Percentiles rank a stretch among this genome's conserved stretches.
Conservation (phyloP, 306 rosid species). For the Vigna angularis region DNA sequence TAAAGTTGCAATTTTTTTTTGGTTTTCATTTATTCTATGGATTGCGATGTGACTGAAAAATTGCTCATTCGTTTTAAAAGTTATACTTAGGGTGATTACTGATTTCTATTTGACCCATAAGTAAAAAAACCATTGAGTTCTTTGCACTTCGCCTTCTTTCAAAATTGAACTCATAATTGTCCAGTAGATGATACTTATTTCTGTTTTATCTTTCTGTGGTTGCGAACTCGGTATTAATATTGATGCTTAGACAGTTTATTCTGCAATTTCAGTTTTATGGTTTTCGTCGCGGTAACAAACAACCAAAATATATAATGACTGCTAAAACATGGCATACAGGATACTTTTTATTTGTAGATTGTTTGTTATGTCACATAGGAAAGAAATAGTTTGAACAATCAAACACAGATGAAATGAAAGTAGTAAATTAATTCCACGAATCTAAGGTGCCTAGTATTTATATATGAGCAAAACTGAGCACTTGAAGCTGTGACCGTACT, state of each 20-base stretch:
- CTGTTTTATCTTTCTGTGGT: neutral
- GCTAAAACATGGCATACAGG: neutral
- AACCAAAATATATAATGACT: neutral
- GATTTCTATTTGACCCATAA: neutral
- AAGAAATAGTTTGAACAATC: conserved; percentile 1
- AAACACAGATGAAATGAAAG: neutral
- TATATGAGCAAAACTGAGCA: neutral
- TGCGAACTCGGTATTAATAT: neutral
- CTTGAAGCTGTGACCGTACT: neutral
- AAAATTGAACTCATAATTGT: neutral
- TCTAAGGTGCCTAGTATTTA: neutral
- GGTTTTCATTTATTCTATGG: neutral
- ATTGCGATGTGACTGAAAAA: neutral
- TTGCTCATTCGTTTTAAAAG: neutral
- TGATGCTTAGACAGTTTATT: neutral
- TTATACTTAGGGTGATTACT: neutral
- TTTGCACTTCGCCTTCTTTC: neutral
- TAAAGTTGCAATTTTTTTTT: conserved; percentile 9
- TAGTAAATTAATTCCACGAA: neutral
- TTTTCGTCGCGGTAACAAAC: conserved; percentile 5
- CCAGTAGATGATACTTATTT: neutral
- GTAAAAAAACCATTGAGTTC: neutral
- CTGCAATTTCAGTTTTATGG: conserved; percentile 11
- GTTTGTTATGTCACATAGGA: conserved; percentile 10
- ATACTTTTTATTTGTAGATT: neutral